Evolutionary conservation across 768 basidiomycete genomes (phyloP).

Genomic region (Lactarius indigo): DNA sequence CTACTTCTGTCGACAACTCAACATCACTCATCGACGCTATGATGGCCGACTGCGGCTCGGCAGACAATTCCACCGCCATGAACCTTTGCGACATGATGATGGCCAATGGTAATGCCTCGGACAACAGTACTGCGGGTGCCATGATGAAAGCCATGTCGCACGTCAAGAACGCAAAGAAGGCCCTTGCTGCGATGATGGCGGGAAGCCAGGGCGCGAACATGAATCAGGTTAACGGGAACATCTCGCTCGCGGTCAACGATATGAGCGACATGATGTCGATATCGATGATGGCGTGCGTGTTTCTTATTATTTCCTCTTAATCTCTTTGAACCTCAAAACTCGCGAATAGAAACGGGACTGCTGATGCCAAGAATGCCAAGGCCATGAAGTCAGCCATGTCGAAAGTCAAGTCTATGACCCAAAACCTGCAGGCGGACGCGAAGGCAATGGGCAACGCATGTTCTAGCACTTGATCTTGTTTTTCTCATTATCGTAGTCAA

Average conservation of each 20-base stretch:
- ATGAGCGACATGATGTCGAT: background rate
- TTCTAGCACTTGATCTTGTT: constrained; percentile 8
- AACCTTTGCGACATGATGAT: too few relatives aligned
- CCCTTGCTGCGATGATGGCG: background rate
- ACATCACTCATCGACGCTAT: too few relatives aligned
- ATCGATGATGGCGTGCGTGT: background rate
- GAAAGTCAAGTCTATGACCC: background rate
- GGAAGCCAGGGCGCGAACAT: background rate
- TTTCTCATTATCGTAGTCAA: background rate
- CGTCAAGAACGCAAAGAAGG: background rate
- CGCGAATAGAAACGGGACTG: background rate
- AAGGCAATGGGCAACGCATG: background rate
- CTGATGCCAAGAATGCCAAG: too few relatives aligned
- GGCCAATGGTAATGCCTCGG: too few relatives aligned
- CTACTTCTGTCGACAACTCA: too few relatives aligned
- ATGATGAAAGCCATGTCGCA: background rate
- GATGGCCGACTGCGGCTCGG: background rate
- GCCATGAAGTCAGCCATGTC: background rate
- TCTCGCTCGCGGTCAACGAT: background rate
- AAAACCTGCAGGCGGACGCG: background rate
- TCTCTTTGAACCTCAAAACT: background rate
- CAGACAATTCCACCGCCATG: background rate
- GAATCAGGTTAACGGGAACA: constrained; percentile 1
- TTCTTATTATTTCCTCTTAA: too few relatives aligned
- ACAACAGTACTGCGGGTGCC: too few relatives aligned